Conservation (phyloP, 1,284 basidiomycete species). For the Marasmius oreades region DNA sequence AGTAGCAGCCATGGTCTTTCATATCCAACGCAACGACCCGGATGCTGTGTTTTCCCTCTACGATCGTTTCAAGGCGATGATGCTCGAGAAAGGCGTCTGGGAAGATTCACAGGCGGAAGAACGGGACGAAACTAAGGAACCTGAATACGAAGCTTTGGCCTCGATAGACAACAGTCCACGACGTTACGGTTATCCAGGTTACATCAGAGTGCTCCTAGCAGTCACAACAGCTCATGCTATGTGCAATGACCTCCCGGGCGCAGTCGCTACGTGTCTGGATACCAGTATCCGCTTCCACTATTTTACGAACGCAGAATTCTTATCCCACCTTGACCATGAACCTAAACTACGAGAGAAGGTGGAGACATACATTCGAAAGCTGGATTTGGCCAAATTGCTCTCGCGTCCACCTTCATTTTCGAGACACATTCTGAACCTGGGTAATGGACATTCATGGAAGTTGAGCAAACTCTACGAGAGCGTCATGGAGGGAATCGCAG, state of each 20-base stretch:
- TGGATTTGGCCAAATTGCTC: slow-evolving; percentile 50
- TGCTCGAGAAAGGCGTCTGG: slow-evolving; percentile 22
- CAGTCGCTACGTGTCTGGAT: slow-evolving; percentile 40
- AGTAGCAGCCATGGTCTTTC: slow-evolving; percentile 43
- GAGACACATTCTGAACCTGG: slow-evolving; percentile 45
- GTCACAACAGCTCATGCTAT: slow-evolving; percentile 59
- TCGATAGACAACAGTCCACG: slow-evolving; percentile 17
- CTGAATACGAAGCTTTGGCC: slow-evolving; percentile 1
- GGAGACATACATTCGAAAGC: slow-evolving; percentile 38
- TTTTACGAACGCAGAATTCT: slow-evolving; percentile 32
- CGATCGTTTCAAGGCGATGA: slow-evolving; percentile 31
- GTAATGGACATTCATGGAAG: slow-evolving; percentile 25
- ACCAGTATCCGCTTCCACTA: slow-evolving; percentile 34
- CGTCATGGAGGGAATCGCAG: slow-evolving; percentile 48
- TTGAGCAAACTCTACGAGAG: slow-evolving; percentile 46
- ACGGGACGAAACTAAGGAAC: slow-evolving; percentile 17
- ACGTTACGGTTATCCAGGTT: slow-evolving; percentile 24
- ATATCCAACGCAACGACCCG: slow-evolving; percentile 39
- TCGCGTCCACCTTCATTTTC: slow-evolving; percentile 45
- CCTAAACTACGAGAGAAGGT: slow-evolving; percentile 34
- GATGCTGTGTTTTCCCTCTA: slow-evolving; percentile 45
- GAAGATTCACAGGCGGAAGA: slow-evolving; percentile 21
- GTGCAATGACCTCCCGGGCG: slow-evolving; percentile 47
- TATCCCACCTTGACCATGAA: slow-evolving; percentile 32
- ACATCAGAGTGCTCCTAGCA: slow-evolving; percentile 42